Conservation (phyloP, 2,329 filamentous ascomycete species). For the Hypoxylon sp. region DNA sequence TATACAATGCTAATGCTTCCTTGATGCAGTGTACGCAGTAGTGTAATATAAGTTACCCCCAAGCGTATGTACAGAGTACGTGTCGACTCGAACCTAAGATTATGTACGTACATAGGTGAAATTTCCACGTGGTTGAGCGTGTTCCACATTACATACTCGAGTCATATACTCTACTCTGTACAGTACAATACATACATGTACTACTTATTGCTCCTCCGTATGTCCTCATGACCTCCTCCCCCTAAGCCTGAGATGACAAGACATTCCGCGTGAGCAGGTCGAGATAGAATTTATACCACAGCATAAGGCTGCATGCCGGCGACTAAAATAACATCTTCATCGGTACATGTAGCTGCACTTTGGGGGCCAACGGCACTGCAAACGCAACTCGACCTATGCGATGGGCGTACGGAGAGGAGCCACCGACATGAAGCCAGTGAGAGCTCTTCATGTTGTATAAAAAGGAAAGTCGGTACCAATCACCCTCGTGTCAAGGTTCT, state of each 20-base stretch:
- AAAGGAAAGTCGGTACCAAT: constrained; percentile 38
- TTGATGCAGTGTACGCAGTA: constrained; percentile 14
- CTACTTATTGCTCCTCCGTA: constrained; percentile 15
- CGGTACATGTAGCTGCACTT: constrained; percentile 3
- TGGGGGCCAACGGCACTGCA: constrained; percentile 36
- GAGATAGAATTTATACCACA: constrained; percentile 10
- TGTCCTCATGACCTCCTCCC: constrained; percentile 7
- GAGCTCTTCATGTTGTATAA: constrained; percentile 24
- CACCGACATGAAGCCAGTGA: constrained; percentile 31
- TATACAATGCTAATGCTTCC: constrained; percentile 41
- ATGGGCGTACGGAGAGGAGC: constrained; percentile 30
- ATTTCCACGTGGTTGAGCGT: constrained; percentile 43
- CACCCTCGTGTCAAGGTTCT: constrained; percentile 30
- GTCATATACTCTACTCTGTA: not conserved
- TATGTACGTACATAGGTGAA: constrained; percentile 6
- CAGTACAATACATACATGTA: not conserved
- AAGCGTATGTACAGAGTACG: constrained; percentile 13
- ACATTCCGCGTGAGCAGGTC: constrained; percentile 12
- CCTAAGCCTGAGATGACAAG: constrained; percentile 13
- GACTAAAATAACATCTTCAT: constrained; percentile 27
- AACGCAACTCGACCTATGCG: constrained; percentile 34
- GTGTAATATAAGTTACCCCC: constrained; percentile 17
- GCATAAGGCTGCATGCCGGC: constrained; percentile 29
- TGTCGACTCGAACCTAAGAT: constrained; percentile 24
- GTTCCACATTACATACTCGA: constrained; percentile 33